A percentile compares a stretch with the other conserved stretches of the same genome.
phyloP scores from a whole-genome alignment of 1,284 basidiomycete genomes.

The Fomes fomentarius region DNA sequence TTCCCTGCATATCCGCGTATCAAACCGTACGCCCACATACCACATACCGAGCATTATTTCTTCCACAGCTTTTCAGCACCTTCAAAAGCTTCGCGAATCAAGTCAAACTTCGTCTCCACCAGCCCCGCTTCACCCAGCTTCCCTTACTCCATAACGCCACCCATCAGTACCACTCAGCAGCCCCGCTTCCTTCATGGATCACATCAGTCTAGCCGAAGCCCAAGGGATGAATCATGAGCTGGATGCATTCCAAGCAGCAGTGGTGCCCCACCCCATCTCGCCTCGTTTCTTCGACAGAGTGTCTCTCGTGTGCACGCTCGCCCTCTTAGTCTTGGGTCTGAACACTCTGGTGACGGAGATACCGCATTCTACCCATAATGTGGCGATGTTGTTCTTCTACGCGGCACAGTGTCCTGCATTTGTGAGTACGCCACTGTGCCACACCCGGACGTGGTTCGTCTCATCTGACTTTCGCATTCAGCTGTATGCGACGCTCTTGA shows the following conservation, averaged over 20 bases:
- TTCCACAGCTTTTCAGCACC: no score
- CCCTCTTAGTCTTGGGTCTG: not conserved
- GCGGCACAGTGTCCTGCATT: not conserved
- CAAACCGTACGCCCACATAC: no score
- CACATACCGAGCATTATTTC: no score
- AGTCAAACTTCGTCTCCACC: no score
- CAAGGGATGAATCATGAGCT: not conserved
- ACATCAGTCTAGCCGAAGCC: not conserved
- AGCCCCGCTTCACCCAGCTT: no score
- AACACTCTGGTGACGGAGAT: not conserved
- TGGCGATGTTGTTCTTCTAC: not conserved
- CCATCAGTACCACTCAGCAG: no score
- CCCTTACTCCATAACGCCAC: no score
- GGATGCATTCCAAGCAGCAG: not conserved
- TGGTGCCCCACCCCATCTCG: not conserved
- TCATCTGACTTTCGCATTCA: not conserved
- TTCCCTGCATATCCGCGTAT: no score
- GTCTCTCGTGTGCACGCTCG: not conserved
- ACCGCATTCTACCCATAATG: not conserved
- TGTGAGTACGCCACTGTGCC: not conserved
- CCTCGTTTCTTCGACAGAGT: not conserved
- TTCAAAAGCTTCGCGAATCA: no score
- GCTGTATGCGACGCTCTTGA: not conserved
- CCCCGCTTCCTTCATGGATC: no score
- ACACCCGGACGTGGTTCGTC: no score